Evolutionary conservation across 495 filamentous ascomycete species (phyloP).

Genomic region (Umbilicaria muhlenbergii): DNA sequence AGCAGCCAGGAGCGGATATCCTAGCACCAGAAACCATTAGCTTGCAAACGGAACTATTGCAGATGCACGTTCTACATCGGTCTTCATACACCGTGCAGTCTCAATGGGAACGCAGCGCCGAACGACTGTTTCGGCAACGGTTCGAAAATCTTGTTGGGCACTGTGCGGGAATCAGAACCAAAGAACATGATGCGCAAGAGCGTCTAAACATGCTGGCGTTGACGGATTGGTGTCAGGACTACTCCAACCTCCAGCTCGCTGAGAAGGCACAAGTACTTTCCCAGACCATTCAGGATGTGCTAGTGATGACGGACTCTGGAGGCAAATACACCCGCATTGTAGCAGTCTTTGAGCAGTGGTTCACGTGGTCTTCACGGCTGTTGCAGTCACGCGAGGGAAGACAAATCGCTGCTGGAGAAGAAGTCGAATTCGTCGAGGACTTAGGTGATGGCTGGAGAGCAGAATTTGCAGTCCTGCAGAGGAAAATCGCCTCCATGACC

Average conservation of each 20-base stretch:
- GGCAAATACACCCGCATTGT: constrained; percentile 23
- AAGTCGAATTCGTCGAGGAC: constrained; percentile 23
- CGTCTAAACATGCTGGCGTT: constrained; percentile 26
- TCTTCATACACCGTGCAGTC: constrained; percentile 18
- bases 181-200: constrained; percentile 25
- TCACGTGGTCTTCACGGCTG: constrained; percentile 20
- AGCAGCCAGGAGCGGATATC: constrained; percentile 11
- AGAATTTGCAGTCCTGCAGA: constrained; percentile 20
- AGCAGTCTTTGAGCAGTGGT: constrained; percentile 29
- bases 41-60: constrained; percentile 57
- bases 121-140: constrained; percentile 20
- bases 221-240: constrained; percentile 23
- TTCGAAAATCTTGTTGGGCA: constrained; percentile 23
- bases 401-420: constrained; percentile 2
- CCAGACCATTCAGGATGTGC: constrained; percentile 26
- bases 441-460: constrained; percentile 29
- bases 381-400: constrained; percentile 13
- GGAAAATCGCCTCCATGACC: constrained; percentile 25
- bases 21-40: constrained; percentile 42
- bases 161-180: constrained; percentile 19
- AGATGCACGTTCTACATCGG: constrained; percentile 53
- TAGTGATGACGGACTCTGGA: constrained; percentile 16
- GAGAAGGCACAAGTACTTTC: constrained; percentile 30
- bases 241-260: constrained; percentile 19
- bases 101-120: constrained; percentile 23